phyloP scores from a whole-genome alignment of 2,329 filamentous ascomycete genomes.

The Tolypocladium ovalisporum region DNA sequence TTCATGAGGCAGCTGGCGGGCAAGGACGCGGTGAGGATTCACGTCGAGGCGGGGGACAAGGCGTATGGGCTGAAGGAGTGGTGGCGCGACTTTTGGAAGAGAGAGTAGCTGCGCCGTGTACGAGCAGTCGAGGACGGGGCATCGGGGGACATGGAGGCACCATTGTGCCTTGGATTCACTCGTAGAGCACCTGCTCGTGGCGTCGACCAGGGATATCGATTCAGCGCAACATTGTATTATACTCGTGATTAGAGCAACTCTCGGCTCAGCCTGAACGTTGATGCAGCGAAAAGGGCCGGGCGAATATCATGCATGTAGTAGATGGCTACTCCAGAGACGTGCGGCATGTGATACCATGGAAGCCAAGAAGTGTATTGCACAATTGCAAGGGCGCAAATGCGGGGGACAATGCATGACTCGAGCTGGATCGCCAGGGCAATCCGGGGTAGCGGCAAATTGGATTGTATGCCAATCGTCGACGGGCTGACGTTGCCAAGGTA shows the following conservation, averaged over 20 bases:
- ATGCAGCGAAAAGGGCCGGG: neutral
- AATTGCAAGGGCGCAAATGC: neutral
- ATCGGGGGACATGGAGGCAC: neutral
- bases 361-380: neutral
- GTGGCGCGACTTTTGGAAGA: constrained; percentile 68
- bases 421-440: neutral
- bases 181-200: neutral
- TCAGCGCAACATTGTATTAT: neutral
- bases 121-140: neutral
- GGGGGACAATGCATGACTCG: neutral
- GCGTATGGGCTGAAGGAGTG: constrained; percentile 83
- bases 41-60: constrained; percentile 64
- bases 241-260: neutral
- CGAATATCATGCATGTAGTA: neutral
- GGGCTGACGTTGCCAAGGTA: neutral
- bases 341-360: neutral
- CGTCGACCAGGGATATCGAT: neutral
- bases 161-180: neutral
- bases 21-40: constrained; percentile 38
- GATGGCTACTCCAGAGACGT: neutral
- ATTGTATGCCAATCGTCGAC: neutral
- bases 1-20: constrained; percentile 51
- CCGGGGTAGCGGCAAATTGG: neutral
- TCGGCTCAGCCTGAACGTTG: neutral
- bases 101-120: neutral